Base-by-base conservation (phyloP, 169 alveolate genomes). In the Plasmodium yoelii region DNA sequence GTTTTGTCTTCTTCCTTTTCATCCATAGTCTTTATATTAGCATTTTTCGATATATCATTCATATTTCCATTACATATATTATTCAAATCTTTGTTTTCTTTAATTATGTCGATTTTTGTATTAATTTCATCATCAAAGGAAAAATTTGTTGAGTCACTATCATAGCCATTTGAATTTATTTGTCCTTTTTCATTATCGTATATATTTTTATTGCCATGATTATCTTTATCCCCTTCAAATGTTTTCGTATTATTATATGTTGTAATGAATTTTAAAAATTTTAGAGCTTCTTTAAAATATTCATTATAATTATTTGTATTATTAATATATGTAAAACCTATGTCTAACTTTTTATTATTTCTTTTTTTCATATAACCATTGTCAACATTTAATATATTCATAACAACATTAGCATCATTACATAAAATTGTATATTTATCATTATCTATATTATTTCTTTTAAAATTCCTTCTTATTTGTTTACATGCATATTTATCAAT, bases 401-500 rank as follows among this genome's bases (percentile, higher is more conserved):
- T 86, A 53, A 70, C 91, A 49, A 56, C 70, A 75, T 94, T 94
- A 34, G 94, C 96, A 77, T 94, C 96, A 47, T 92, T 91, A 63
- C 96, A 94, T 49, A 90, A 64, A 18, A 92, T 91, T 19, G 95
- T 82, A 82, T 64, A 94, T 55, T 87, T 89, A 26, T 60, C 75
- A 60, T 89, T 67, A 28, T 77, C 59, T 4, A 94, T 84, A 1
- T 86, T 88, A 75, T 94, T 94, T 61, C 88, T 44, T 28, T 57
- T 67, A 26, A 86, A 86, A 59, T 94, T 94, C 56, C 71, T 72
- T 51, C 74, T 68, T 22, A 92, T 92, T 24, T 87, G 93, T 19
- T 87, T 91, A 56, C 94, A 94, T 5, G 96, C 93, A 53, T 92
- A 91, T 71, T 88, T 74, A 74, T 96, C 98, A 72, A 96, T 89